These are phyloP conservation scores for Trichoderma afroharzianum DNA, from an alignment of 2,329 filamentous ascomycete genomes.

Conservation along the genomic window DNA sequence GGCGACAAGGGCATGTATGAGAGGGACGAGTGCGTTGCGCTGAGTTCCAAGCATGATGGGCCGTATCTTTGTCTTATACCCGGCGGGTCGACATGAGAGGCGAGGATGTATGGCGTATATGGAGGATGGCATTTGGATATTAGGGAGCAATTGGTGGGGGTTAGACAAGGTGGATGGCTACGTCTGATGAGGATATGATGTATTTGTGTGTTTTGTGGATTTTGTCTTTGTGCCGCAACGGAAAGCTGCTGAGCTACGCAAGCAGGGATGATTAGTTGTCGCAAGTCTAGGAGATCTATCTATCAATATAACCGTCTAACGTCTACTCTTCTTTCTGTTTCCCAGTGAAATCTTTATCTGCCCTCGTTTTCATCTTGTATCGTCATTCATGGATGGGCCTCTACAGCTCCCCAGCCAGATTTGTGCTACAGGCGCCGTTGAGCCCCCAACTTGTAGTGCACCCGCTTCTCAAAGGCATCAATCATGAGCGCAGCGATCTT, in stretches of 20 bases:
- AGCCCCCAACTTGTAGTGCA: slow-evolving; percentile 44
- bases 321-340: neutral
- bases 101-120: slow-evolving; percentile 13
- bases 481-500: slow-evolving; percentile 88
- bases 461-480: slow-evolving; percentile 83
- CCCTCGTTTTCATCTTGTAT: neutral
- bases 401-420: neutral
- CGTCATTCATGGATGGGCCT: neutral
- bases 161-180: slow-evolving; percentile 19
- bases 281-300: slow-evolving; percentile 9
- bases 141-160: slow-evolving; percentile 15
- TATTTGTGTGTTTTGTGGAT: neutral
- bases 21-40: slow-evolving; percentile 21
- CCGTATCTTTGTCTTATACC: neutral
- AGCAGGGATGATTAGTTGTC: slow-evolving; percentile 20
- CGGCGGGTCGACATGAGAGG: neutral
- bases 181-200: slow-evolving; percentile 10
- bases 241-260: slow-evolving; percentile 20
- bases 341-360: neutral
- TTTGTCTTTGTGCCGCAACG: neutral
- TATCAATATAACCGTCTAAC: neutral
- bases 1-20: slow-evolving; percentile 25
- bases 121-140: slow-evolving; percentile 23
- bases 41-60: neutral
- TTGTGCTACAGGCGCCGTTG: slow-evolving; percentile 4